phyloP scores from a whole-genome alignment of 1,284 basidiomycete genomes.

The Lignosus rhinocerotis region DNA sequence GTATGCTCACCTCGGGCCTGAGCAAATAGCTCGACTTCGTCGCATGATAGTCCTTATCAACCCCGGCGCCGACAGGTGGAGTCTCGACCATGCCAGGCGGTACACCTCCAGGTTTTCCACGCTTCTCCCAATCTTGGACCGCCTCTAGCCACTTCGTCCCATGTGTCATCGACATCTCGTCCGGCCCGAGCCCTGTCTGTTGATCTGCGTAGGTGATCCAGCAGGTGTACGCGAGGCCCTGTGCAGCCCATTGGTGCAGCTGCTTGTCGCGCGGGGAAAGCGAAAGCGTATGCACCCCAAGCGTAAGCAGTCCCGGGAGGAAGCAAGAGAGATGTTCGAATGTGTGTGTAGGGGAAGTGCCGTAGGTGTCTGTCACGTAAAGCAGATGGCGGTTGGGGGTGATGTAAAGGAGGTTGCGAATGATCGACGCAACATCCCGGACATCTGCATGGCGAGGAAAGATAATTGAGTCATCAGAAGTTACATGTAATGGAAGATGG shows the following conservation, averaged over 20 bases:
- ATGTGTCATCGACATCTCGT: constrained; percentile 40
- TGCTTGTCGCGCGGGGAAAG: constrained; percentile 41
- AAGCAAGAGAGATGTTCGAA: constrained; percentile 82
- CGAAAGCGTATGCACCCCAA: constrained; percentile 65
- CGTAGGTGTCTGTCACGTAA: constrained; percentile 41
- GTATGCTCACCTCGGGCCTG: constrained; percentile 58
- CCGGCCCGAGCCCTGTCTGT: constrained; percentile 61
- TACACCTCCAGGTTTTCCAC: constrained; percentile 39
- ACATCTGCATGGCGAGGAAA: constrained; percentile 47
- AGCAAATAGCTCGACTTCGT: constrained; percentile 50
- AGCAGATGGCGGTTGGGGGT: constrained; percentile 65
- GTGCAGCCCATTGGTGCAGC: constrained; percentile 65
- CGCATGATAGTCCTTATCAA: constrained; percentile 41
- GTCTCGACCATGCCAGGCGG: constrained; percentile 56
- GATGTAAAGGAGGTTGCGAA: constrained; percentile 65
- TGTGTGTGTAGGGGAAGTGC: constrained; percentile 44
- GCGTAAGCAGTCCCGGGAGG: constrained; percentile 73
- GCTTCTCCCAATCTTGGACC: constrained; percentile 50
- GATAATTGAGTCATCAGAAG: not conserved
- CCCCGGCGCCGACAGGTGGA: constrained; percentile 26
- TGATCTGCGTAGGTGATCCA: constrained; percentile 67
- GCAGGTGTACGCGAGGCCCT: constrained; percentile 69
- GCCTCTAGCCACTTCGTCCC: constrained; percentile 52
- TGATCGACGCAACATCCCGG: constrained; percentile 56
- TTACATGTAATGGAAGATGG: not conserved